A percentile compares a stretch with the other conserved stretches of the same genome.
Evolutionary conservation across 75 land plant genomes (phyloP).

Genomic region (Gnetum montanum): DNA sequence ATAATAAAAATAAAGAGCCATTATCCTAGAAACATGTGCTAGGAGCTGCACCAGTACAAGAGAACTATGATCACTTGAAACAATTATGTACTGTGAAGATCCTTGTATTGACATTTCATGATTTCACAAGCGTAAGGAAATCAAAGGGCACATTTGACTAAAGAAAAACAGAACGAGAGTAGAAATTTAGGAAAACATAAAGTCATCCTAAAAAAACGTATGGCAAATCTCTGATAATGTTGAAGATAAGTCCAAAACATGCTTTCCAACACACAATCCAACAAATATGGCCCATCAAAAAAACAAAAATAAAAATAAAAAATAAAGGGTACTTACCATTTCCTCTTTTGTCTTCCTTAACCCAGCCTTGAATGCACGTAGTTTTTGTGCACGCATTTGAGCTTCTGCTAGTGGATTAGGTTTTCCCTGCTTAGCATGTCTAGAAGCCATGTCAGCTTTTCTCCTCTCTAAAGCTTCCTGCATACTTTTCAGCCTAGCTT

Average conservation of each 20-base stretch:
- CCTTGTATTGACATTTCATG: too few relatives aligned
- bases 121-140: too few relatives aligned
- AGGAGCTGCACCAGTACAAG: neutral
- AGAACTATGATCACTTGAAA: too few relatives aligned
- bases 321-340: too few relatives aligned
- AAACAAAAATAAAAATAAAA: too few relatives aligned
- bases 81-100: too few relatives aligned
- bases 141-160: too few relatives aligned
- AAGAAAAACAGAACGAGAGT: too few relatives aligned
- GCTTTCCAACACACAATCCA: neutral
- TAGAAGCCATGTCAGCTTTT: slow-evolving; percentile 31
- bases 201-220: neutral
- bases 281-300: too few relatives aligned
- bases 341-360: slow-evolving; percentile 77
- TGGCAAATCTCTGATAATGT: neutral
- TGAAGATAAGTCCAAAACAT: neutral
- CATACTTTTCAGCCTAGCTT: slow-evolving; percentile 39
- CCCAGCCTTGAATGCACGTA: slow-evolving; percentile 78
- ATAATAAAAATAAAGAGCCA: too few relatives aligned
- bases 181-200: too few relatives aligned
- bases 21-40: too few relatives aligned
- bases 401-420: slow-evolving; percentile 66
- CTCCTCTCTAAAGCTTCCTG: slow-evolving; percentile 44
- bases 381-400: slow-evolving; percentile 79
- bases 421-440: slow-evolving; percentile 43